Conservation (phyloP, 768 basidiomycete genomes). For the Lentinula aciculospora region DNA sequence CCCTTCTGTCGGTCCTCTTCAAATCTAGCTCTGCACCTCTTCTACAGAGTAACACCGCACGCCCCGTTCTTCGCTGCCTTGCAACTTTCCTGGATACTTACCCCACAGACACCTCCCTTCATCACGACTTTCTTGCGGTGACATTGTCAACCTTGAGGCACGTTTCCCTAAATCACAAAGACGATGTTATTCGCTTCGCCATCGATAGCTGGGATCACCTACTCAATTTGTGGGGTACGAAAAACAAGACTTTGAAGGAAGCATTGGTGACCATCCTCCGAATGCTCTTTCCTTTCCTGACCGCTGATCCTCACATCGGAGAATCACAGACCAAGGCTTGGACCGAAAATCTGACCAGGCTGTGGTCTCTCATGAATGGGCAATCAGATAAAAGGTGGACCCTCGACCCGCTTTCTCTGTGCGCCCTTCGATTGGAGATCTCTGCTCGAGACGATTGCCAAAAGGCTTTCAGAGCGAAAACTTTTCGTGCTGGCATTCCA, state of each 20-base stretch:
- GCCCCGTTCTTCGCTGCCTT: conserved; percentile 49
- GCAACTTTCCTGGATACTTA: conserved; percentile 60
- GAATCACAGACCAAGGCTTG: conserved; percentile 20
- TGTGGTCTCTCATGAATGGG: conserved; percentile 51
- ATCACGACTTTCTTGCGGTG: conserved; percentile 67
- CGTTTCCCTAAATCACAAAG: conserved; percentile 69
- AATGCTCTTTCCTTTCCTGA: conserved; percentile 67
- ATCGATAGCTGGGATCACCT: conserved; percentile 56
- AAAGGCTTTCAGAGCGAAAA: conserved; percentile 51
- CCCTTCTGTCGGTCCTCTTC: conserved; percentile 56
- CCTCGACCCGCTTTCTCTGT: conserved; percentile 58
- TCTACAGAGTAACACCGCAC: conserved; percentile 32
- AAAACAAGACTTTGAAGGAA: conserved; percentile 74
- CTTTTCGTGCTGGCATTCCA: conserved; percentile 69
- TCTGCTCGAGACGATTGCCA: conserved; percentile 15
- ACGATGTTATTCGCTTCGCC: conserved; percentile 57
- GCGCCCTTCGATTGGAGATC: conserved; percentile 54
- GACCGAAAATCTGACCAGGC: conserved; percentile 40
- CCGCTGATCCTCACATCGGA: conserved; percentile 24
- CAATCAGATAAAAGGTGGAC: conserved; percentile 65
- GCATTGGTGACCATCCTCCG: conserved; percentile 70
- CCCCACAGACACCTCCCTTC: conserved; percentile 70
- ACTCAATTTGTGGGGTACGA: conserved; percentile 72
- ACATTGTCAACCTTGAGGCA: conserved; percentile 68
- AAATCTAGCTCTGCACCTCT: conserved; percentile 55